A percentile compares a stretch with the other conserved stretches of the same genome.
phyloP scores from a whole-genome alignment of 2,329 filamentous ascomycete genomes.

The Fusarium graminum region DNA sequence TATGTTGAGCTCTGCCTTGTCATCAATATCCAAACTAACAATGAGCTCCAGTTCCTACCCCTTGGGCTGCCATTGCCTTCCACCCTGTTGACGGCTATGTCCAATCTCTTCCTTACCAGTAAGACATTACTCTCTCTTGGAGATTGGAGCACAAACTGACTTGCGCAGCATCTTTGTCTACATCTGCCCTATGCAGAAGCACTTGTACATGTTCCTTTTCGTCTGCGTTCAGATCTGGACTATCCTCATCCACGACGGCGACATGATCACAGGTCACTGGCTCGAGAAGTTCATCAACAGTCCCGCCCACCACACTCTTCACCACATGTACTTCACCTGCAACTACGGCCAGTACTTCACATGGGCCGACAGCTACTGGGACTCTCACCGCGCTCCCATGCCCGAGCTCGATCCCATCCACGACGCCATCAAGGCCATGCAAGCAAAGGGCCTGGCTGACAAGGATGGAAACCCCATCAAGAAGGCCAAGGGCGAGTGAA shows the following conservation, averaged over 20 bases:
- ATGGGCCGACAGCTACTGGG: slow-evolving; percentile 61
- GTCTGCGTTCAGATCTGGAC: slow-evolving; percentile 62
- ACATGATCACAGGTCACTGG: slow-evolving; percentile 63
- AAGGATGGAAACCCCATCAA: slow-evolving; percentile 57
- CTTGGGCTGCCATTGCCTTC: slow-evolving; percentile 62
- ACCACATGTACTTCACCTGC: slow-evolving; percentile 64
- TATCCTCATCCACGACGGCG: slow-evolving; percentile 63
- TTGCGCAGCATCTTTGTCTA: slow-evolving; percentile 57
- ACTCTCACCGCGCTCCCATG: slow-evolving; percentile 59
- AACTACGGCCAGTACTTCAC: slow-evolving; percentile 65
- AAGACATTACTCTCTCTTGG: slow-evolving; percentile 29
- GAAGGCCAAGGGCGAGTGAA: slow-evolving; percentile 50
- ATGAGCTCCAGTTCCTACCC: slow-evolving; percentile 56
- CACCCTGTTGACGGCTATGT: slow-evolving; percentile 62
- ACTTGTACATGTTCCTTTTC: slow-evolving; percentile 61
- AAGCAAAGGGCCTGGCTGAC: slow-evolving; percentile 59
- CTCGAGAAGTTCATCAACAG: slow-evolving; percentile 62
- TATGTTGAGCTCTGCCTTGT: slow-evolving; percentile 43
- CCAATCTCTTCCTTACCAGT: slow-evolving; percentile 63
- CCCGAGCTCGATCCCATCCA: slow-evolving; percentile 60
- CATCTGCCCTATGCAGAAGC: slow-evolving; percentile 61
- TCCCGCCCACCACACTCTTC: slow-evolving; percentile 62
- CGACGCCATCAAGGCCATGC: slow-evolving; percentile 60
- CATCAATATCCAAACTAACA: slow-evolving; percentile 5
- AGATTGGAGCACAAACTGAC: slow-evolving; percentile 18